Conservation (phyloP, 495 filamentous ascomycete species). For the Halenospora varia region DNA sequence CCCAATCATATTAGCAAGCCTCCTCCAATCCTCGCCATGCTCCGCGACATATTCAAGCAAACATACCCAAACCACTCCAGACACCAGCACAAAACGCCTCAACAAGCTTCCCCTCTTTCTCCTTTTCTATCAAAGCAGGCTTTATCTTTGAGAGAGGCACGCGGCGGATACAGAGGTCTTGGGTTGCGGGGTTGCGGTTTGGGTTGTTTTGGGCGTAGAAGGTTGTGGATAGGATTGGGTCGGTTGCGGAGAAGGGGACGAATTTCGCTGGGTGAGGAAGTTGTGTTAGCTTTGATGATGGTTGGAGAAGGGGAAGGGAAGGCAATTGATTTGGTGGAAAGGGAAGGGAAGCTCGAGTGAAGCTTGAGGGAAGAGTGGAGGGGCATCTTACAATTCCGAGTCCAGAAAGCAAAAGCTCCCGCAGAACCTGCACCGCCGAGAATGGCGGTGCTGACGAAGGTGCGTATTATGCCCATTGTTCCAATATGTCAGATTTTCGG, state of each 20-base stretch:
- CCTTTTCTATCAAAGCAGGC: conserved; percentile 53
- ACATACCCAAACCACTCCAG: conserved; percentile 22
- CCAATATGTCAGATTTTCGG: neutral
- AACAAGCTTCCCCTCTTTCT: conserved; percentile 36
- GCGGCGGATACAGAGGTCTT: conserved; percentile 59
- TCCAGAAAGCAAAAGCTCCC: conserved; percentile 1
- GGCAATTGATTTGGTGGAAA: neutral
- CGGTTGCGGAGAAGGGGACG: conserved; percentile 33
- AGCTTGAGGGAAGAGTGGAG: neutral
- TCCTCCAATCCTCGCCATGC: too few species aligned
- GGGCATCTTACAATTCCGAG: conserved; percentile 1
- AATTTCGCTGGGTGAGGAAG: conserved; percentile 12
- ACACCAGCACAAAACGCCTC: conserved; percentile 26
- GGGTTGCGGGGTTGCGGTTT: conserved; percentile 52
- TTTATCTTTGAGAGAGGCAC: conserved; percentile 60
- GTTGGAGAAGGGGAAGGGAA: neutral
- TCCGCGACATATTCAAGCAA: too few species aligned
- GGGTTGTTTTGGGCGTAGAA: conserved; percentile 57
- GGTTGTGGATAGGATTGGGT: conserved; percentile 57
- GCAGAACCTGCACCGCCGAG: conserved; percentile 28
- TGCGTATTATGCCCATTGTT: conserved; percentile 45
- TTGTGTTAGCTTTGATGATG: neutral
- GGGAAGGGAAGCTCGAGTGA: neutral
- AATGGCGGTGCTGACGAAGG: conserved; percentile 38
- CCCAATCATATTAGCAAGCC: neutral